Evolutionary conservation across 495 filamentous ascomycete genomes (phyloP), one percentile per base, ranked within the genome.

Genomic region (Pyrenopolyporus hunteri): DNA sequence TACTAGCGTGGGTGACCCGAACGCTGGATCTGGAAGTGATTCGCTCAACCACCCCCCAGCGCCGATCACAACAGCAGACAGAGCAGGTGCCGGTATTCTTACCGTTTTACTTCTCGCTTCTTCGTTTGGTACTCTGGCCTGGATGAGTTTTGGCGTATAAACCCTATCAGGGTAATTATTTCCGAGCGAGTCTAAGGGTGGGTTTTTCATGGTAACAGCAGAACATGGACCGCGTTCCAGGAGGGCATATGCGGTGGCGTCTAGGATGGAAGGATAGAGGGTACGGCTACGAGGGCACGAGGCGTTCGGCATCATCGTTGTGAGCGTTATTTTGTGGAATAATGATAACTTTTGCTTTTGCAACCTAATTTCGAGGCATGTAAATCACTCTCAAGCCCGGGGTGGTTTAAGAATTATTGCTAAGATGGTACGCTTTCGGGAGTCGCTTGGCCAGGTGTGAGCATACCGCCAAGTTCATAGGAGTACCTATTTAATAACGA

Each of bases 1-100:
- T 31, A 87, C 80, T 0, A 87, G 84, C 42, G 76, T 78, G 57
- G 80, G 83, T 28, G 75, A 89, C 59, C 82, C 86, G 1, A 74
- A 72, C 13, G 86, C 86, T 1, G 86, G 86, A 19, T 73, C 75
- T 4, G 61, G 62, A n/a, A 59, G 52, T 44, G 61, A 67, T 20
- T 62, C 59, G 1, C 64, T 70, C 23, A 48, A 20, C 13, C 50
- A 68, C 9, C 46, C 51, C 5, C 43, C 71, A 13, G 37, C 68
- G 1, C 67, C 68, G 7, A 78, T 87, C 45, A 83, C 76, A 0
- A 74, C 72, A 3, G 79, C 73, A 7, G 85, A 88, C 47, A 74
- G 72, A 4, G 83, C 80, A 0, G 84, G 83, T 36, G 85, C 85
- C 8, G 79, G 78, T 25, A 74, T 87, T 29, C 45, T 86, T 14